These are phyloP conservation scores for Diutina mesorugosa DNA, from an alignment of 1,139 yeast species.

Conservation along the genomic window DNA sequence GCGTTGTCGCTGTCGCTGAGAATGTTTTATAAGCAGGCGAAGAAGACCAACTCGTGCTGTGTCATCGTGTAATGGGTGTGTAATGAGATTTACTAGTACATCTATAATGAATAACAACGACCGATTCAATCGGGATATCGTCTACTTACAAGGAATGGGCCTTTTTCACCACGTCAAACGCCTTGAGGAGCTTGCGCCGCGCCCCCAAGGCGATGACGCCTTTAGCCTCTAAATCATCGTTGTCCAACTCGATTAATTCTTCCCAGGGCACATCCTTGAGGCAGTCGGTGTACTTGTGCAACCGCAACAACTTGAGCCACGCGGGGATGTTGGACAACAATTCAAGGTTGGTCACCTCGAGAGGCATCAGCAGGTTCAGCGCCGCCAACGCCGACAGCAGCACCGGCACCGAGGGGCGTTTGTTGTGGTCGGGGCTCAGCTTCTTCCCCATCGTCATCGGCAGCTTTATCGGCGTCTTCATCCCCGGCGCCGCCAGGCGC, in stretches of 20 bases:
- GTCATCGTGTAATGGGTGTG: constrained; percentile 40
- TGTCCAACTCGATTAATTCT: constrained; percentile 59
- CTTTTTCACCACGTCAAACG: constrained; percentile 58
- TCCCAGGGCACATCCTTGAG: constrained; percentile 69
- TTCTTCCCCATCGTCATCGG: constrained; percentile 1
- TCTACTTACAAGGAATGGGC: constrained; percentile 1
- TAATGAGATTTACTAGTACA: neutral
- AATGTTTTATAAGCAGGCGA: constrained; percentile 95
- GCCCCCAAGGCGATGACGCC: constrained; percentile 96
- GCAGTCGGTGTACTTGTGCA: constrained; percentile 88
- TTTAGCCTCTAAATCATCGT: constrained; percentile 52
- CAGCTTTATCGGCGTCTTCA: constrained; percentile 3
- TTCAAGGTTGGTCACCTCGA: constrained; percentile 51
- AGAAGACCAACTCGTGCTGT: constrained; percentile 95
- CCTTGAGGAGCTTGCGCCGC: constrained; percentile 79
- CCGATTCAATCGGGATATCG: neutral
- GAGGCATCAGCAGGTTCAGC: constrained; percentile 27
- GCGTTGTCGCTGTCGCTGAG: constrained; percentile 80
- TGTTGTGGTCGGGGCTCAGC: constrained; percentile 3
- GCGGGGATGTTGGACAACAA: constrained; percentile 72
- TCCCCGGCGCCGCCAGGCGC: constrained; percentile 5
- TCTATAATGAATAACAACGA: neutral
- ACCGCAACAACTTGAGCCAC: constrained; percentile 80
- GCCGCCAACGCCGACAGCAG: neutral
- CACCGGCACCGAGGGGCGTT: constrained; percentile 6